phyloP scores from a whole-genome alignment of 441 rosid species.

The Populus hybrid region DNA sequence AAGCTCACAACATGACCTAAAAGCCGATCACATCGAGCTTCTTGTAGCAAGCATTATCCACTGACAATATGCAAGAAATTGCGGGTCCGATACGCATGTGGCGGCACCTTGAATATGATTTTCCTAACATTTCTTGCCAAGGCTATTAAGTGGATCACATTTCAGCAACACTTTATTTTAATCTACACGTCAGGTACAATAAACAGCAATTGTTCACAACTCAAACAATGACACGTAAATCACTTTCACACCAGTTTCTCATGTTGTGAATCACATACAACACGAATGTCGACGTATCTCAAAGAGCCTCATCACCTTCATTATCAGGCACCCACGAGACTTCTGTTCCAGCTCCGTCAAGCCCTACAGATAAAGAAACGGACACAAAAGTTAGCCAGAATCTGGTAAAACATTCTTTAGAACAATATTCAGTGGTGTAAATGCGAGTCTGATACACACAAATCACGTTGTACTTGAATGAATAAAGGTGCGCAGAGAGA shows the following conservation, averaged over 20 bases:
- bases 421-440: not conserved
- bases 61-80: too few species aligned
- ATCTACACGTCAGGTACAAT: not conserved
- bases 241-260: not conserved
- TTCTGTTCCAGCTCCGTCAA: conserved; percentile 6
- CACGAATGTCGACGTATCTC: not conserved
- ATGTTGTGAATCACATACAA: not conserved
- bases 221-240: not conserved
- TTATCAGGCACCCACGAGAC: conserved; percentile 17
- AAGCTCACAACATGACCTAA: too few species aligned
- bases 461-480: too few species aligned
- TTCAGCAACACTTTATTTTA: too few species aligned
- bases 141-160: too few species aligned
- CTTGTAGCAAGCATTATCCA: too few species aligned
- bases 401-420: not conserved
- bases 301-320: conserved; percentile 25
- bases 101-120: too few species aligned
- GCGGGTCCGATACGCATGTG: too few species aligned
- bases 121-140: too few species aligned
- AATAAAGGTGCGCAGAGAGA: not conserved
- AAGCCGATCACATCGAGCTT: too few species aligned
- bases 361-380: conserved; percentile 24
- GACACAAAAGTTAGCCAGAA: not conserved
- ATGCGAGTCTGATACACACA: not conserved
- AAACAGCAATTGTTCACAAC: not conserved